Evolutionary conservation across 2,329 filamentous ascomycete genomes (phyloP).

Genomic region (Fusarium annulatum): DNA sequence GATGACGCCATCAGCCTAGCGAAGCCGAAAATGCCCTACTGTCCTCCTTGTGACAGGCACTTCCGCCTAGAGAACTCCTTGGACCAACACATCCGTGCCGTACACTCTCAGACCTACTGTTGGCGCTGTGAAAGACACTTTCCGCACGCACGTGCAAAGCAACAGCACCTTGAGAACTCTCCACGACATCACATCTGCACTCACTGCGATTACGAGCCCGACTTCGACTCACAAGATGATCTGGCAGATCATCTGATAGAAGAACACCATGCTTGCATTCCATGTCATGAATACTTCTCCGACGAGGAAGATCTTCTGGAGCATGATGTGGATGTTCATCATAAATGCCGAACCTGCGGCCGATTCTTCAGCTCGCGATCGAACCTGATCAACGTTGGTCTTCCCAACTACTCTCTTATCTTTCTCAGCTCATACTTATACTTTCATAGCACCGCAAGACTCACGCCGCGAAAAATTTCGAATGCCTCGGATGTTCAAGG

Average conservation of each 20-base stretch:
- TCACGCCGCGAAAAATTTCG: constrained; percentile 13
- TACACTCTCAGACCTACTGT: constrained; percentile 9
- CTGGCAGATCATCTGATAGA: not conserved
- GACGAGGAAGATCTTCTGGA: not conserved
- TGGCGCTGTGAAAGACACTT: constrained; percentile 19
- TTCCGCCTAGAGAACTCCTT: not conserved
- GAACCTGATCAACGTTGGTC: constrained; percentile 27
- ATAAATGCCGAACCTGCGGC: constrained; percentile 28
- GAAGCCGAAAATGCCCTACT: not conserved
- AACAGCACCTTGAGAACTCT: constrained; percentile 12
- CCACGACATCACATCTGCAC: not conserved
- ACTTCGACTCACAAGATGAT: not conserved
- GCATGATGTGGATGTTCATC: constrained; percentile 23
- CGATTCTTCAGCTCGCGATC: constrained; percentile 8
- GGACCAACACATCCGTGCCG: not conserved
- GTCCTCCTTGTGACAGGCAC: not conserved
- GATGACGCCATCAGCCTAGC: not conserved
- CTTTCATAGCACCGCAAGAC: constrained; percentile 25
- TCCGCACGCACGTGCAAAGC: not conserved
- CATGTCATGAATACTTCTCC: not conserved
- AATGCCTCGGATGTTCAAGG: constrained; percentile 34
- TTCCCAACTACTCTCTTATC: fast-evolving
- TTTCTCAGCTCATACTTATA: not conserved
- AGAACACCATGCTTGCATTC: not conserved
- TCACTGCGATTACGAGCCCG: not conserved